Evolutionary conservation across 495 filamentous ascomycete species (phyloP), one percentile per base, ranked within the genome.

Genomic region (Xylaria telfairii): DNA sequence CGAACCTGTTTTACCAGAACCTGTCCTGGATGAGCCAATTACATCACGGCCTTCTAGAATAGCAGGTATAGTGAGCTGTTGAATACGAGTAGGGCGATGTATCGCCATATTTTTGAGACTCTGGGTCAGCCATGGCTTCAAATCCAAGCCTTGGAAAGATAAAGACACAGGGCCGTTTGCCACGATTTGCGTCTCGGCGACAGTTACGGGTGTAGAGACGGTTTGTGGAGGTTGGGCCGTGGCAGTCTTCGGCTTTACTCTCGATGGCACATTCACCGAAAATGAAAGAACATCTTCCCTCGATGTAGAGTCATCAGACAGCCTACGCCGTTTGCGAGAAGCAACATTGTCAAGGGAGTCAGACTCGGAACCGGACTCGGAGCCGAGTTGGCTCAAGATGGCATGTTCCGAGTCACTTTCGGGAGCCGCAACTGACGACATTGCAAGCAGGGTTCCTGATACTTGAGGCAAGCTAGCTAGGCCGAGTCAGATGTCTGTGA

Each of bases 11-110:
- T 99, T 99, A 78, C 96, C 96, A n/a, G 95, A 97, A 82, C 96
- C 96, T 4, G 96, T 99, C 67, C 92, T 87, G 74, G 93, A 97
- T 21, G 94, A 93, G 73, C 96, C 96, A 73, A 99, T 97, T 73
- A 94, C 97, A 81, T 98, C 93, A 72, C 91, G 87, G 4, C 96
- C 96, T 76, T 93, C 90, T 65, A 99, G 78, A 54, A 98, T 97
- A 74, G 92, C 90, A 24, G 93, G 93, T 76, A 99, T 98, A 80
- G 92, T 96, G 61, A 89, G 92, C 72, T 90, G 92, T 73, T 99
- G 96, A 83, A 99, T 98, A 66, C 90, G 90, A 0, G 96, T 98
- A 0, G 96, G 96, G 57, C 90, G 84, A 69, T 89, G 91, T 78
- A 99, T 97, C 32, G 93, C 92, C 92, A 99, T 92, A 61, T 91